Base-by-base conservation (phyloP, 2,329 filamentous ascomycete species). In the Fusarium pseudograminearum region DNA sequence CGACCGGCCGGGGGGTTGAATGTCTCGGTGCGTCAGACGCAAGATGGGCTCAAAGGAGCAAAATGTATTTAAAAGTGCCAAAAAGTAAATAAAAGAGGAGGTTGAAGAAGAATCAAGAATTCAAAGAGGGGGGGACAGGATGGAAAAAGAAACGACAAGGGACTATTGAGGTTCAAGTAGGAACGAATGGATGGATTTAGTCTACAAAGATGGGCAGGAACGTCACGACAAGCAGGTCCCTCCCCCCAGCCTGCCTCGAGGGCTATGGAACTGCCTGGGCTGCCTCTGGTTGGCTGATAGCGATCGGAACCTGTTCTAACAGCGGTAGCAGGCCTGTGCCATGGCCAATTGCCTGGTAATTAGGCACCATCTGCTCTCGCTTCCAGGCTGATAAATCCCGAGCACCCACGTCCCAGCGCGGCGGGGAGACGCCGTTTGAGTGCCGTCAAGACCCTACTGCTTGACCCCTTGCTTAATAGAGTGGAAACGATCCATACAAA, bases 111-210 rank as follows among this genome's bases (percentile, higher is more conserved):
- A 57, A 58, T 68, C 38, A 53, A 69, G 47, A 62, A 42, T 50
- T 44, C 48, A 57, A 36, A 47, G 63, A 70, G 70, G 61, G 61
- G 59, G 61, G 58, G 42, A 30, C 22, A 51, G 41, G 54, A 58
- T 66, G 48, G 60, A 52, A 71, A 69, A 71, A 71, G 69, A 63
- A 72, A 72, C 57, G 45, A 70, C 62, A 67, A 61, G 62, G 57
- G 55, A 46, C 59, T 52, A 48, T 61, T 53, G 61, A 65, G 54
- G 62, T 65, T 66, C 41, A 65, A 48, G 62, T 66, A 65, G n/a
- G 38, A 33, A n/a, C 24, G 20, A 16, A 24, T 48, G 34, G 33
- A 14, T 34, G 41, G 41, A 15, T 30, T 30, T 30, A 30, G 28
- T 30, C 28, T 30, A 30, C 26, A 20, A 26, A 28, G 26, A 68